Conservation (phyloP, 2,329 filamentous ascomycete species). For the Diatrype stigma region DNA sequence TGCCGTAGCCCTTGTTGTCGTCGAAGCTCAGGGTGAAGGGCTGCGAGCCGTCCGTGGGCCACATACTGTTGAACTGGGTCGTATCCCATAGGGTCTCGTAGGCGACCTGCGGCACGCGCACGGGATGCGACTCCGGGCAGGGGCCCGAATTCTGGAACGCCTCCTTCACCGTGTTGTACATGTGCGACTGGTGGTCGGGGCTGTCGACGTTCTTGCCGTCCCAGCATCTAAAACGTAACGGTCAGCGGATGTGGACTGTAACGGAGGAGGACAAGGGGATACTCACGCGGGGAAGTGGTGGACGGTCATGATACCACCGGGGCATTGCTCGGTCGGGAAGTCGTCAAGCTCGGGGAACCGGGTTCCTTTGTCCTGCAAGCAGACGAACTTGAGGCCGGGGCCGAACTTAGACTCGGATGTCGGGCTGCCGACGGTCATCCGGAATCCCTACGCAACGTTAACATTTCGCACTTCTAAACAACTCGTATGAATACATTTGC, state of each 20-base stretch:
- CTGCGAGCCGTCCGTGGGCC: conserved; percentile 30
- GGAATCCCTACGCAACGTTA: conserved; percentile 32
- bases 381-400: conserved; percentile 36
- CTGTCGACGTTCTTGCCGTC: conserved; percentile 41
- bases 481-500: not conserved
- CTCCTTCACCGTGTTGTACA: conserved; percentile 29
- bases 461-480: not conserved
- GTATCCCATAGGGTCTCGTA: conserved; percentile 44
- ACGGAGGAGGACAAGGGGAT: not conserved
- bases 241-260: conserved; percentile 4
- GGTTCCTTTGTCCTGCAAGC: conserved; percentile 34
- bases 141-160: conserved; percentile 24
- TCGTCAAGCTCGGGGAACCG: conserved; percentile 36
- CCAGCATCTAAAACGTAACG: conserved; percentile 33
- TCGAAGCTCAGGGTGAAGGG: conserved; percentile 27
- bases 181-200: conserved; percentile 24
- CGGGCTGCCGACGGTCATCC: conserved; percentile 37
- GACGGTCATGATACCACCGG: conserved; percentile 38
- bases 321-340: conserved; percentile 35
- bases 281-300: conserved; percentile 36
- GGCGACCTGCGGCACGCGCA: conserved; percentile 37
- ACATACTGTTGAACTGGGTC: conserved; percentile 33
- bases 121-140: conserved; percentile 37
- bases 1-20: conserved; percentile 30
- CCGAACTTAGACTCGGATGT: conserved; percentile 28